phyloP scores from a whole-genome alignment of 2,329 filamentous ascomycete species.

The Scopulariopsis brevicaulis region DNA sequence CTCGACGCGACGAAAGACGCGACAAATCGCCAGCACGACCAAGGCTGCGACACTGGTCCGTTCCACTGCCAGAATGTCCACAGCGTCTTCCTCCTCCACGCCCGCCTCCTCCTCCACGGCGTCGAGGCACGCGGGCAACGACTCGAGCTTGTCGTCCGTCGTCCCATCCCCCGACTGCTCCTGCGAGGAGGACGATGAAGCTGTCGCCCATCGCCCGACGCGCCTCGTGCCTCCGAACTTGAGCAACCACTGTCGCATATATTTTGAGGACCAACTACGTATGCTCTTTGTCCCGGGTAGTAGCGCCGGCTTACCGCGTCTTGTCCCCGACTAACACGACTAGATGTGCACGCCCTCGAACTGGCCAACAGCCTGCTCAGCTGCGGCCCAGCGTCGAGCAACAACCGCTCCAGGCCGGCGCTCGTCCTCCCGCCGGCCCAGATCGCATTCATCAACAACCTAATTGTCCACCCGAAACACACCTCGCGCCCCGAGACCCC shows the following conservation, averaged over 20 bases:
- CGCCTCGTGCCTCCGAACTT: not conserved
- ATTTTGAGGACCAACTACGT: conserved; percentile 13
- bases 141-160: not conserved
- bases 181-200: not conserved
- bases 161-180: not conserved
- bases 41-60: not conserved
- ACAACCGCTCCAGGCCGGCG: conserved; percentile 27
- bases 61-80: not conserved
- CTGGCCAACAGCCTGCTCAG: conserved; percentile 52
- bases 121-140: not conserved
- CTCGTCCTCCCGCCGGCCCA: conserved; percentile 60
- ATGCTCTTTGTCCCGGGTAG: conserved; percentile 3
- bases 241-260: conserved; percentile 4
- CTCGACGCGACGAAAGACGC: not conserved
- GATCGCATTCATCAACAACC: conserved; percentile 65
- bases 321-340: not conserved
- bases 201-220: not conserved
- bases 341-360: conserved; percentile 46
- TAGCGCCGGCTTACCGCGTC: not conserved
- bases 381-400: conserved; percentile 14
- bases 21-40: not conserved
- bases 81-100: not conserved
- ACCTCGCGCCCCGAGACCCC: conserved; percentile 59
- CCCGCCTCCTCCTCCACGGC: not conserved
- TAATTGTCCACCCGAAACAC: conserved; percentile 70